Conservation (phyloP, 371 early-diverging fungal genomes). For the Entomophthora muscae region DNA sequence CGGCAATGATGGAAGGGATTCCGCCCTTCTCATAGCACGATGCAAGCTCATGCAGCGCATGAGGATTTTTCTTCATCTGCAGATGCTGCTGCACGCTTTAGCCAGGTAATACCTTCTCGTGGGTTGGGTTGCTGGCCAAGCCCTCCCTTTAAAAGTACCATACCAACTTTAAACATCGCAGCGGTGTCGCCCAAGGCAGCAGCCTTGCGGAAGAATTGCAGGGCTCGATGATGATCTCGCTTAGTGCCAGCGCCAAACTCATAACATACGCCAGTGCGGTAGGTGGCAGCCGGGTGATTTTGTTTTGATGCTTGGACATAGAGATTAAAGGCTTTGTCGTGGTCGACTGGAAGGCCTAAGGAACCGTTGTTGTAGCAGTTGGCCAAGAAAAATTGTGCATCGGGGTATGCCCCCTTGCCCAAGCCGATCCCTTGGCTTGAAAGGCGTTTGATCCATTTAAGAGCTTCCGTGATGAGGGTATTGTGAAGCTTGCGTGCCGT, state of each 20-base stretch:
- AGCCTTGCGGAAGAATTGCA: constrained; percentile 85
- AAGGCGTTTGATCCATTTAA: constrained; percentile 58
- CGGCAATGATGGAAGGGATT: constrained; percentile 57
- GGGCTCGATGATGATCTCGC: constrained; percentile 59
- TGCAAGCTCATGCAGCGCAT: constrained; percentile 85
- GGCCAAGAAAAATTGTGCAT: constrained; percentile 83
- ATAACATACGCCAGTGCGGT: constrained; percentile 88
- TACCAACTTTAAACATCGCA: constrained; percentile 92
- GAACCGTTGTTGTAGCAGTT: constrained; percentile 60
- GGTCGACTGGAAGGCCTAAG: constrained; percentile 57
- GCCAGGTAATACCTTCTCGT: constrained; percentile 84
- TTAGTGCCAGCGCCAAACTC: constrained; percentile 89
- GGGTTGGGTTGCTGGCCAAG: constrained; percentile 45
- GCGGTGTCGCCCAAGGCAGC: constrained; percentile 83
- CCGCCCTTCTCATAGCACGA: constrained; percentile 68
- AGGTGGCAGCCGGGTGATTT: constrained; percentile 80
- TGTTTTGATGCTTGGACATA: constrained; percentile 87
- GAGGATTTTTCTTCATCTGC: constrained; percentile 82
- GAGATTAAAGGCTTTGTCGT: constrained; percentile 75
- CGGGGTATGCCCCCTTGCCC: constrained; percentile 53
- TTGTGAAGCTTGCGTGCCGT: constrained; percentile 49
- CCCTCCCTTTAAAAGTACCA: constrained; percentile 63
- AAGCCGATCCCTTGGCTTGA: constrained; percentile 39
- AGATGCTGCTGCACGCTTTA: constrained; percentile 74
- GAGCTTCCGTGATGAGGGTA: constrained; percentile 43